Evolutionary conservation across 2,329 filamentous ascomycete species (phyloP), one percentile per base, ranked within the genome.

Genomic region (Clonostachys sp.): DNA sequence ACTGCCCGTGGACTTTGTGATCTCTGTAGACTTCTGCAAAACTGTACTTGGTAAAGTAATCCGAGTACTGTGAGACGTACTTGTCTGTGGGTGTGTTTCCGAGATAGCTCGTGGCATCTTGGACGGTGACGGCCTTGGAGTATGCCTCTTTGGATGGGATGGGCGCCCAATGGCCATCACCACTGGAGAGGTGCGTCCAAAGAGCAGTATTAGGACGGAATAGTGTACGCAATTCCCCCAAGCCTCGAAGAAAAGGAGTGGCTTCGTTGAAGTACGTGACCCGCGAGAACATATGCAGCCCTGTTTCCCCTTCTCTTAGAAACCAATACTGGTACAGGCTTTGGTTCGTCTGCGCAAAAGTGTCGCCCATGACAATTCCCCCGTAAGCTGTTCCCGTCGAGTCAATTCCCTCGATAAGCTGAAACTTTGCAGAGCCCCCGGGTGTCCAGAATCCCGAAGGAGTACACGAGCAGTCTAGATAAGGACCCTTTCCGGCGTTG

Each of bases 21-120:
- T 81, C 71, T 44, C 79, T 68, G 77, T 78, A 84, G 3, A 70
- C 69, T 48, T 80, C 77, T 5, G 72, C 68, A 49, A 85, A 84
- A 0, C 76, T 84, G 55, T 85, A 85, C 57, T 86, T 86, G 20
- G 81, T 85, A 55, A 84, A 86, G 60, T 83, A 85, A 42, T 83
- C 76, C 2, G 77, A 70, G 48, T 78, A 72, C 41, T 80, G 64
- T 35, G 72, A 59, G 0, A 80, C 76, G 54, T 84, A 85, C 0
- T 74, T 66, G 55, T 81, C 77, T 13, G 74, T 56, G 0, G 74
- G 72, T 0, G 74, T 74, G 43, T 77, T 77, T 24, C 77, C 75
- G 36, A 18, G 17, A 14, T 84, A 58, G 42, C 79, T 77, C 0
- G 81, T 83, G 5, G 82, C 80, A 60, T 86, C 82, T 57, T 85